Base-by-base conservation (phyloP, 768 basidiomycete genomes). In the Dentipellis fragilis region DNA sequence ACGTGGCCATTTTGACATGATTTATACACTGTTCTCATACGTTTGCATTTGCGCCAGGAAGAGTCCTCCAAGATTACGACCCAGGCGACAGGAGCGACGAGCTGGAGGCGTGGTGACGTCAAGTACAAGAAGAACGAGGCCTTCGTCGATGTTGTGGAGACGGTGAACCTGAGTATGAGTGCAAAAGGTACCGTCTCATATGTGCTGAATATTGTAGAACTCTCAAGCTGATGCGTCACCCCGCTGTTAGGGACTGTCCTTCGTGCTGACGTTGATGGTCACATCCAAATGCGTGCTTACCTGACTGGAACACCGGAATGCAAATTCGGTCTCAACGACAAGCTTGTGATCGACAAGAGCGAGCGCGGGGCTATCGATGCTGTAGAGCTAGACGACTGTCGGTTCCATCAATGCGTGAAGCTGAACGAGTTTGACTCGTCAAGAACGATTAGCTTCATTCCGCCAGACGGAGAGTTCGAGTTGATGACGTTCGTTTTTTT, bases 81-180 rank as follows among this genome's bases (percentile, higher is more conserved):
- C 10, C 96, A 99, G 74, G 95, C 96, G 9, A 99, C 96, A 0
- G 96, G 96, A 0, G 87, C 90, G 29, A 97, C 89, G 35, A 95
- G 87, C 68, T 99, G 96, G 96, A 75, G 96, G 42, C 77, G 94
- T 56, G 86, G 83, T 14, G 96, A 97, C 66, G 94, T 98, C 65
- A 95, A 94, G 69, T 98, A 99, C 71, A 89, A 96, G 76, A 99
- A 98, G 79, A 99, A 99, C 62, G 96, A 99, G 66, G 96, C 96
- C 0, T 99, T 98, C 62, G 95, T 99, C n/a, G 96, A 99, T 66
- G 96, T 99, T 9, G 89, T 99, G 46, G 96, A 99, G 73, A 90
- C 80, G 2, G 90, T 99, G 58, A 98, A 99, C 65, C 69, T 98
- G 54, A 86, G 91, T 63, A 96, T 98, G 94, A 95, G 92, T 67